Percentiles rank a stretch among this genome's conserved stretches.
Evolutionary conservation across 2,329 filamentous ascomycete genomes (phyloP).

Genomic region (Aspergillus sp.): DNA sequence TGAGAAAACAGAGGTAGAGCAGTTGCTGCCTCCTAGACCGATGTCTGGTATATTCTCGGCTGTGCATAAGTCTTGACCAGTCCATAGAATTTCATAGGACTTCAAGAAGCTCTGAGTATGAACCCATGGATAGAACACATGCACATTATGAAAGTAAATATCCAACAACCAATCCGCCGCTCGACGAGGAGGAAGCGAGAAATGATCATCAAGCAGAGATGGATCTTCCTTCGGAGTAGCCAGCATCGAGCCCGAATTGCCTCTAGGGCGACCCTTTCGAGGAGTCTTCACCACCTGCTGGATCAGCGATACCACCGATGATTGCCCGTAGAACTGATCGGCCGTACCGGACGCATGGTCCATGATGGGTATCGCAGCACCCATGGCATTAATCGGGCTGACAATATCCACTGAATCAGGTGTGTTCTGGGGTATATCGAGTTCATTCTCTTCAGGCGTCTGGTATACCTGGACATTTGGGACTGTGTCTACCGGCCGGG

Average conservation of each 20-base stretch:
- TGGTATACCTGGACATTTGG: too few species aligned
- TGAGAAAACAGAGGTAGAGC: background rate
- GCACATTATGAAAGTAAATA: conserved; percentile 1
- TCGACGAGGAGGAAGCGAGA: conserved; percentile 2
- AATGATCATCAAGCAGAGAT: background rate
- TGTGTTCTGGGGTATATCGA: background rate
- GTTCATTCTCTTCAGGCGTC: too few species aligned
- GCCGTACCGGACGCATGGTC: background rate
- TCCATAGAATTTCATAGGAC: conserved; percentile 1
- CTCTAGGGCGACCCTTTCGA: background rate
- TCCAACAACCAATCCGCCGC: conserved; percentile 2
- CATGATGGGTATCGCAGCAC: background rate
- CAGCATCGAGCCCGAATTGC: too few species aligned
- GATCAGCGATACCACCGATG: background rate
- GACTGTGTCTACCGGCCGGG: too few species aligned
- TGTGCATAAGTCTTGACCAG: background rate
- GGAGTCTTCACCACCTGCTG: background rate
- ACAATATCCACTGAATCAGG: background rate
- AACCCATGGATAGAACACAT: conserved; percentile 4
- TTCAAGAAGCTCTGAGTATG: conserved; percentile 2
- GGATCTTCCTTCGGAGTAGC: background rate
- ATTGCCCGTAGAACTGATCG: background rate
- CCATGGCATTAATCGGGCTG: background rate
- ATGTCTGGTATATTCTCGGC: background rate
- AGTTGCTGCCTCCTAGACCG: conserved; percentile 2